Evolutionary conservation across 2,329 filamentous ascomycete species (phyloP).

Genomic region (Trichoderma atroviride): DNA sequence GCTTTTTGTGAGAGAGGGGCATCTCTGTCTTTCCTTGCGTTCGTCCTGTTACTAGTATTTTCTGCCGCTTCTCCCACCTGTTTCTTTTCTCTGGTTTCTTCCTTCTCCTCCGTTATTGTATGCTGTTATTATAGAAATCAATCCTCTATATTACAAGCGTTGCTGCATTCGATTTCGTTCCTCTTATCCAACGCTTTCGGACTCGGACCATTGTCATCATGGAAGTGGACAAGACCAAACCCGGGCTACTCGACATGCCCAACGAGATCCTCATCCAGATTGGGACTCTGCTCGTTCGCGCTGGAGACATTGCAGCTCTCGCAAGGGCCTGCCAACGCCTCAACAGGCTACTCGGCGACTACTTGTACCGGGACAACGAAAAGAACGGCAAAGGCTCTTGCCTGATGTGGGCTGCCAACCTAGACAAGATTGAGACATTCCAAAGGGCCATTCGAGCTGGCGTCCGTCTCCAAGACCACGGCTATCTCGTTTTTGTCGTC

Average conservation of each 20-base stretch:
- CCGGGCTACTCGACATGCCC: background rate
- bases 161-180: background rate
- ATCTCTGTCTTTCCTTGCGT: background rate
- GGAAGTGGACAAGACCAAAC: background rate
- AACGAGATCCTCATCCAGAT: conserved; percentile 21
- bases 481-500: conserved; percentile 15
- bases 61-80: background rate
- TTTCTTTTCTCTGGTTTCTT: background rate
- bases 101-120: background rate
- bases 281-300: background rate
- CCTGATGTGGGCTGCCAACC: conserved; percentile 21
- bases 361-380: conserved; percentile 21
- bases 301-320: conserved; percentile 22
- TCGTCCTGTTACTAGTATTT: background rate
- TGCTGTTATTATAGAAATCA: background rate
- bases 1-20: background rate
- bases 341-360: conserved; percentile 21
- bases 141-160: background rate
- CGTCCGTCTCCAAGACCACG: background rate
- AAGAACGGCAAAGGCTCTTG: background rate
- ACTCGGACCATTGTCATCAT: background rate
- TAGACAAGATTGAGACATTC: conserved; percentile 4
- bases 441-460: conserved; percentile 17
- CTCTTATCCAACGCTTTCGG: background rate
- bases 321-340: conserved; percentile 9